Evolutionary conservation across 2,329 filamentous ascomycete species (phyloP).

Genomic region (Ustulina deusta): DNA sequence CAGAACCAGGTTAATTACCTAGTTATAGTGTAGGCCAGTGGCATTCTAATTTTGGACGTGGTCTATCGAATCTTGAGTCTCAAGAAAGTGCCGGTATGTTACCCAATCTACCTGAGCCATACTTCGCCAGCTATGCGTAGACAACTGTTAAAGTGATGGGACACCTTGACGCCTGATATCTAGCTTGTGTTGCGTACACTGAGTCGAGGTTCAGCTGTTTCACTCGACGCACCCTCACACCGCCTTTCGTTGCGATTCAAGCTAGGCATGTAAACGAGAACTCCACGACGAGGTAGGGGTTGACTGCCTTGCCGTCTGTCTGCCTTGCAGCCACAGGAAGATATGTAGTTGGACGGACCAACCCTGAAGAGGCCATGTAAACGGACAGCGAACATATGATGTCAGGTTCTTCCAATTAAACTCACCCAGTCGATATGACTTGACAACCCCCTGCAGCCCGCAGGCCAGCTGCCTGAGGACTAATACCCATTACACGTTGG

Average conservation of each 20-base stretch:
- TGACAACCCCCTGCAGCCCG: slow-evolving; percentile 11
- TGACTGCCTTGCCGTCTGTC: not conserved
- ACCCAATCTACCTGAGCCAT: not conserved
- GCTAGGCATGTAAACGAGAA: slow-evolving; percentile 2
- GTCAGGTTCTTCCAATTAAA: slow-evolving; percentile 8
- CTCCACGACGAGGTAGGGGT: not conserved
- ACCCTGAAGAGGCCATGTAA: slow-evolving; percentile 9
- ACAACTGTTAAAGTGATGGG: not conserved
- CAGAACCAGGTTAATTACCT: not conserved
- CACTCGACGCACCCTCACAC: slow-evolving; percentile 15
- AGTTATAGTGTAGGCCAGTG: not conserved
- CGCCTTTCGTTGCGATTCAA: slow-evolving; percentile 16
- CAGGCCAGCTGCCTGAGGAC: not conserved
- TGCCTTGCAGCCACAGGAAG: slow-evolving; percentile 1
- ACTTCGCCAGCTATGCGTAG: not conserved
- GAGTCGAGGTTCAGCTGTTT: not conserved
- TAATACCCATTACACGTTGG: not conserved
- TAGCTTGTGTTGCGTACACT: not conserved
- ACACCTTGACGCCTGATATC: not conserved
- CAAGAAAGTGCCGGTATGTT: too few relatives aligned
- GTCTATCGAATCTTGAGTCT: not conserved
- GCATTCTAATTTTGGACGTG: not conserved
- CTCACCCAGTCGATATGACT: not conserved
- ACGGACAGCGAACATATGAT: slow-evolving; percentile 5
- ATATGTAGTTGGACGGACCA: not conserved